Percentiles rank a stretch among this genome's conserved stretches.
Evolutionary conservation across 2,329 filamentous ascomycete species (phyloP).

Genomic region (Fonsecaea pedrosoi): DNA sequence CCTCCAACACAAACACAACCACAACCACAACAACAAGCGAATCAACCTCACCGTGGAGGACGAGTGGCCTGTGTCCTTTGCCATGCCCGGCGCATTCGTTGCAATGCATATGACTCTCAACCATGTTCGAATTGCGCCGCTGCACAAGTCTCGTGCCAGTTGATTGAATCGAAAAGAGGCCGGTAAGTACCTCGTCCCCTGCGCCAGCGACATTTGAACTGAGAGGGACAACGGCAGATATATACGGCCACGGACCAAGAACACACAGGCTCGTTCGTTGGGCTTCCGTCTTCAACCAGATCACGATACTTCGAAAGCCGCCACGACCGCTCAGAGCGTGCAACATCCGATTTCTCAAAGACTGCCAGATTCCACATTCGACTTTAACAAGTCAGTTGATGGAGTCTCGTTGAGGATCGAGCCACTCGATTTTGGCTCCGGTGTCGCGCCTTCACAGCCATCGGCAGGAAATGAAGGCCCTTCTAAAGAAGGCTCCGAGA

Average conservation of each 20-base stretch:
- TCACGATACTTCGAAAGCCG: no score
- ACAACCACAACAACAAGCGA: neutral
- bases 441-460: neutral
- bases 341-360: no score
- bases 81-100: slow-evolving; percentile 21
- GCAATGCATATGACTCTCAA: slow-evolving; percentile 17
- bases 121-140: slow-evolving; percentile 21
- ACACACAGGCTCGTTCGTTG: no score
- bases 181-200: slow-evolving; percentile 5
- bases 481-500: slow-evolving; percentile 22
- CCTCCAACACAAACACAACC: no score
- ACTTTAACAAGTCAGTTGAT: slow-evolving; percentile 15
- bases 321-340: no score
- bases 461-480: neutral
- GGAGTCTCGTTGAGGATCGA: slow-evolving; percentile 8
- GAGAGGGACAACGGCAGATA: slow-evolving; percentile 1
- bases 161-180: slow-evolving; percentile 27
- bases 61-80: slow-evolving; percentile 23
- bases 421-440: slow-evolving; percentile 6
- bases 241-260: slow-evolving; percentile 19
- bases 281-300: no score
- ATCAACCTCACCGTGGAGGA: slow-evolving; percentile 20
- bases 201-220: no score
- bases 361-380: neutral
- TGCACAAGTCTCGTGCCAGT: slow-evolving; percentile 11